A percentile compares a stretch with the other conserved stretches of the same genome.
Evolutionary conservation across 192 early-diverging fungal species (phyloP).

Genomic region (Backusella sp.): DNA sequence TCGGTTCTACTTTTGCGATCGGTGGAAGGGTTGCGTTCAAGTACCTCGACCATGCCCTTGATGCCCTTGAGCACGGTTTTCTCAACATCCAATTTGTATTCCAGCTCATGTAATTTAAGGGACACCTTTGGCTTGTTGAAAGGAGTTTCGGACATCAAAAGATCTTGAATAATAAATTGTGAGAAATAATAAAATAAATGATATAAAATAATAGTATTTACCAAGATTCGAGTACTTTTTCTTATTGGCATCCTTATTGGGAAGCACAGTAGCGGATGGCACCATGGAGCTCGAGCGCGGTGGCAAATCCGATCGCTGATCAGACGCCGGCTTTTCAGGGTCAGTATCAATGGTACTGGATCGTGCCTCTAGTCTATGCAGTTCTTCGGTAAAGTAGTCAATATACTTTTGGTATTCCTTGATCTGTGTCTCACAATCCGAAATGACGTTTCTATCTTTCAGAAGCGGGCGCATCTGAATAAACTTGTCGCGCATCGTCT

Average conservation of each 20-base stretch:
- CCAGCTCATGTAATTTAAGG: slow-evolving; percentile 81
- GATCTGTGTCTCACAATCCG: slow-evolving; percentile 75
- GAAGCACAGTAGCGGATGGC: background rate
- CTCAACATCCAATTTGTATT: slow-evolving; percentile 91
- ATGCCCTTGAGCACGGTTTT: slow-evolving; percentile 83
- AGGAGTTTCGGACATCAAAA: slow-evolving; percentile 66
- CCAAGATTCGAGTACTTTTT: slow-evolving; percentile 29
- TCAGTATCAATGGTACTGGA: slow-evolving; percentile 23
- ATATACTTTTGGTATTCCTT: slow-evolving; percentile 64
- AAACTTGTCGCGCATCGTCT: slow-evolving; percentile 44
- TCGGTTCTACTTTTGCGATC: slow-evolving; percentile 53
- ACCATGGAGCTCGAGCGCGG: slow-evolving; percentile 23
- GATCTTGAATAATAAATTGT: slow-evolving; percentile 43
- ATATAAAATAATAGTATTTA: slow-evolving; percentile 15
- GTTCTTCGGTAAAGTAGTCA: slow-evolving; percentile 65
- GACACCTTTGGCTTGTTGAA: slow-evolving; percentile 67
- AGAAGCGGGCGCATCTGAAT: slow-evolving; percentile 55
- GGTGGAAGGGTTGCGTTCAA: slow-evolving; percentile 48
- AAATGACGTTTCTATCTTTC: slow-evolving; percentile 57
- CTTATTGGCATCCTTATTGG: slow-evolving; percentile 1
- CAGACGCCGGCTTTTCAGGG: slow-evolving; percentile 2
- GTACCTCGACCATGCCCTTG: slow-evolving; percentile 54
- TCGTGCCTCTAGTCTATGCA: slow-evolving; percentile 58
- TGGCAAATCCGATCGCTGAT: background rate
- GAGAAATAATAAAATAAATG: slow-evolving; percentile 28